Evolutionary conservation across 2,329 filamentous ascomycete species (phyloP).

Genomic region (Diaporthe sp.): DNA sequence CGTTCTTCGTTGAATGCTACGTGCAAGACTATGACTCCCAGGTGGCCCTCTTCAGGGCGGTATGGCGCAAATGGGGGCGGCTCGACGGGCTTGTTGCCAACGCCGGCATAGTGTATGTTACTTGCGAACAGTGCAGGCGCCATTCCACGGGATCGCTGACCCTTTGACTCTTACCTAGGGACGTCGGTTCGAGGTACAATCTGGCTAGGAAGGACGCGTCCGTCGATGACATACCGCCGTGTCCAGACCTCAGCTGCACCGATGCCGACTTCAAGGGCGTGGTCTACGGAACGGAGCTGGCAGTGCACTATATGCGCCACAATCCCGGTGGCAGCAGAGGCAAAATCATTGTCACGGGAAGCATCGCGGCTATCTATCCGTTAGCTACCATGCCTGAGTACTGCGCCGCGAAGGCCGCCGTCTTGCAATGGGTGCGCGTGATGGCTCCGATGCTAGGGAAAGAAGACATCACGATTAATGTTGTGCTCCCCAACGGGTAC

Average conservation of each 20-base stretch:
- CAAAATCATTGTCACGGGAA: constrained; percentile 1
- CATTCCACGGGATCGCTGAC: not conserved
- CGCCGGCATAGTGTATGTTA: not conserved
- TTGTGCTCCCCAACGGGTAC: not conserved
- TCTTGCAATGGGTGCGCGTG: not conserved
- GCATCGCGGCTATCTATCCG: constrained; percentile 1
- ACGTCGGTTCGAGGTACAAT: not conserved
- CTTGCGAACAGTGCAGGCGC: not conserved
- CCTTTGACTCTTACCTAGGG: not conserved
- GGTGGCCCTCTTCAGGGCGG: not conserved
- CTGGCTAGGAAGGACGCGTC: not conserved
- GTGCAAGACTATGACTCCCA: not conserved
- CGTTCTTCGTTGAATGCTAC: not conserved
- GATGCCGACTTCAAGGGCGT: constrained; percentile 42
- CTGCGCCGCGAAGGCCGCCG: not conserved
- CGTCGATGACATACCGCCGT: not conserved
- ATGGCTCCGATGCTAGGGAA: constrained; percentile 12
- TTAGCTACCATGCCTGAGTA: constrained; percentile 2
- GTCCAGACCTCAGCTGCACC: constrained; percentile 15
- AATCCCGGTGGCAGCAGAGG: constrained; percentile 14
- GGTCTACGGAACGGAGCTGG: constrained; percentile 29
- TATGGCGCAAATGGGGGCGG: constrained; percentile 4
- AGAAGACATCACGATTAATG: constrained; percentile 1
- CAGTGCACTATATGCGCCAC: constrained; percentile 35
- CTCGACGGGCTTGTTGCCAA: not conserved